These are phyloP conservation scores for Phenoliferia sp. DNA, from an alignment of 1,284 basidiomycete species.

Conservation along the genomic window DNA sequence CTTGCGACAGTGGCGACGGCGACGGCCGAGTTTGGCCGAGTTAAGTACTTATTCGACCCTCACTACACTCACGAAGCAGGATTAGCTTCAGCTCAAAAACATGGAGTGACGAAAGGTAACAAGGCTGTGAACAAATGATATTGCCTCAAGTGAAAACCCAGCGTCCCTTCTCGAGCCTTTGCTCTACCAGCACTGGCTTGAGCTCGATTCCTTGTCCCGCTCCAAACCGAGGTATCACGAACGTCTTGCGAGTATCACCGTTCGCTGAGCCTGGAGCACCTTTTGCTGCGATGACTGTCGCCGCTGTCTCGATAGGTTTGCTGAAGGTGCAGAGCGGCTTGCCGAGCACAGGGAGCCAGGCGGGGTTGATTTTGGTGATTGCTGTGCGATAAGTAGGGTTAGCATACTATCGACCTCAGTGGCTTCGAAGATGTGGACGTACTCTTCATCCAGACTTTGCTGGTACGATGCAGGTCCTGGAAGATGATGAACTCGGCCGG, in stretches of 20 bases:
- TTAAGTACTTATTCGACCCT: no score
- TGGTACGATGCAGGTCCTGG: conserved; percentile 71
- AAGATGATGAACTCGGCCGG: conserved; percentile 88
- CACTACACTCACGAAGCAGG: no score
- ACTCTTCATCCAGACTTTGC: conserved; percentile 78
- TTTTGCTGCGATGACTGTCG: conserved; percentile 43
- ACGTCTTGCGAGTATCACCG: conserved; percentile 48
- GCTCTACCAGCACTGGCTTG: conserved; percentile 60
- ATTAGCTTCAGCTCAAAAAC: no score
- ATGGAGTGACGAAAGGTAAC: no score
- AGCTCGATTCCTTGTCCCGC: conserved; percentile 72
- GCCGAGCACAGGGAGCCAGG: conserved; percentile 81
- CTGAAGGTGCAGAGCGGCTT: conserved; percentile 72
- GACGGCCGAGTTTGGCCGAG: no score
- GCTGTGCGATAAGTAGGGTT: conserved; percentile 48
- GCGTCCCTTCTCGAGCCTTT: conserved; percentile 44
- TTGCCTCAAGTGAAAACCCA: conserved; percentile 39
- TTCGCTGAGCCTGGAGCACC: conserved; percentile 27
- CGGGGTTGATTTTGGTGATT: conserved; percentile 77
- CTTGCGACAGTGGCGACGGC: no score
- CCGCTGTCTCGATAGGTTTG: conserved; percentile 26
- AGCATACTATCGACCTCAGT: not conserved
- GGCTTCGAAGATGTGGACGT: conserved; percentile 19
- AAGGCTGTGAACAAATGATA: not conserved
- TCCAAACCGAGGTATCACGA: conserved; percentile 77